Conservation (phyloP, 257 asterid genomes). For the Solanum chmielewskii region DNA sequence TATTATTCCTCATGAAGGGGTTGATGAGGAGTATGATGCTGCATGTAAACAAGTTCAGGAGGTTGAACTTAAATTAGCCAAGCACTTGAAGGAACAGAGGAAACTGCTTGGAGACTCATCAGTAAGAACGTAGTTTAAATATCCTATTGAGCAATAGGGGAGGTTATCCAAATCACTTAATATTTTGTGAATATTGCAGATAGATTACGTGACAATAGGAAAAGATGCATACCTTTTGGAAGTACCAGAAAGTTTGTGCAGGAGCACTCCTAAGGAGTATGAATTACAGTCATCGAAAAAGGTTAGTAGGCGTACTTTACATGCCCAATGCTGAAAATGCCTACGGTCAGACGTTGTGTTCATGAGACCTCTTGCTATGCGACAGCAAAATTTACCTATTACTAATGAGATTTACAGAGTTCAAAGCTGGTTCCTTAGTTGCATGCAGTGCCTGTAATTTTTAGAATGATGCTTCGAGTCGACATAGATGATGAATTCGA, state of each 20-base stretch:
- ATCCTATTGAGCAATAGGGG: neutral
- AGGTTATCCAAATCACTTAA: neutral
- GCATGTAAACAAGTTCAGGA: slow-evolving; percentile 60
- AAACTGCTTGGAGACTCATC: slow-evolving; percentile 72
- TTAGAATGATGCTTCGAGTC: neutral
- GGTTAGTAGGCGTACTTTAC: slow-evolving; percentile 23
- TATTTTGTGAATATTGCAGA: slow-evolving; percentile 22
- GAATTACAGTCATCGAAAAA: slow-evolving; percentile 85
- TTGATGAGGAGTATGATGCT: slow-evolving; percentile 78
- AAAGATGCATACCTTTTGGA: slow-evolving; percentile 88
- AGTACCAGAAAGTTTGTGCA: slow-evolving; percentile 77
- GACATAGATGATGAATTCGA: neutral
- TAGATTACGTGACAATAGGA: slow-evolving; percentile 71
- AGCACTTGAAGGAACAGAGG: slow-evolving; percentile 79
- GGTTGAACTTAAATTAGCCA: slow-evolving; percentile 49
- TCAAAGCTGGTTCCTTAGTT: neutral
- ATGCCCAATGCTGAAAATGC: neutral
- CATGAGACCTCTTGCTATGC: neutral
- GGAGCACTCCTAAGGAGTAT: slow-evolving; percentile 58
- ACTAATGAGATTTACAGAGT: neutral
- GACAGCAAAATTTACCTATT: neutral
- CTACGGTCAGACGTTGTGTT: neutral
- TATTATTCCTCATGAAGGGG: slow-evolving; percentile 85
- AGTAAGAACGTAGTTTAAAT: slow-evolving; percentile 31
- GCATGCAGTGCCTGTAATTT: neutral